phyloP scores from a whole-genome alignment of 768 basidiomycete species.

The Boletus eberwhitei region DNA sequence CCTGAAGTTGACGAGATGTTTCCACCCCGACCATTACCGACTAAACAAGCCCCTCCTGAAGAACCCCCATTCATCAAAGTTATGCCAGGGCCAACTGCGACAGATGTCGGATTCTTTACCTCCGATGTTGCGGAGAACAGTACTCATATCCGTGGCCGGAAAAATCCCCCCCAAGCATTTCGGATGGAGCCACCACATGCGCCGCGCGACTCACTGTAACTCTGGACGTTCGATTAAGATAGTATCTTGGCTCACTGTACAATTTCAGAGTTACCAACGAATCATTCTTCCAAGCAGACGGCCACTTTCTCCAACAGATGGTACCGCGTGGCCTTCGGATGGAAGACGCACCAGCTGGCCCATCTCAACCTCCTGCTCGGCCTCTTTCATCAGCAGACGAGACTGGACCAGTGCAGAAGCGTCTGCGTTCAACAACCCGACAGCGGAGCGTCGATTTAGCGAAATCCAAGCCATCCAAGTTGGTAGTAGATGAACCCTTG shows the following conservation, averaged over 20 bases:
- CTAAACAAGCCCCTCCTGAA: constrained; percentile 52
- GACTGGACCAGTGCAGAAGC: constrained; percentile 73
- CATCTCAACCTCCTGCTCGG: constrained; percentile 51
- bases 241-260: constrained; percentile 1
- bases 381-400: constrained; percentile 84
- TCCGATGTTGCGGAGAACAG: constrained; percentile 59
- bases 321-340: constrained; percentile 41
- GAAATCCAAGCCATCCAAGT: constrained; percentile 60
- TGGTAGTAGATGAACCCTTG: constrained; percentile 63
- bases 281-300: constrained; percentile 50
- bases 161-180: constrained; percentile 51
- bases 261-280: constrained; percentile 54
- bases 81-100: constrained; percentile 47
- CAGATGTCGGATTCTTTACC: constrained; percentile 74
- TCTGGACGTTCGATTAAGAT: neutral
- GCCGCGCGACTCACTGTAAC: constrained; percentile 65
- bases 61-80: constrained; percentile 39
- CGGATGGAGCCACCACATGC: constrained; percentile 51
- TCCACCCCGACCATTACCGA: constrained; percentile 57
- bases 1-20: constrained; percentile 73
- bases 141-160: constrained; percentile 57
- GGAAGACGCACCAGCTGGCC: constrained; percentile 39
- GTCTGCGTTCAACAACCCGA: constrained; percentile 60
- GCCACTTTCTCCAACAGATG: constrained; percentile 50
- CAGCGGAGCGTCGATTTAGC: constrained; percentile 47